Conservation (phyloP, 2,329 filamentous ascomycete species). For the Talaromyces sp. region DNA sequence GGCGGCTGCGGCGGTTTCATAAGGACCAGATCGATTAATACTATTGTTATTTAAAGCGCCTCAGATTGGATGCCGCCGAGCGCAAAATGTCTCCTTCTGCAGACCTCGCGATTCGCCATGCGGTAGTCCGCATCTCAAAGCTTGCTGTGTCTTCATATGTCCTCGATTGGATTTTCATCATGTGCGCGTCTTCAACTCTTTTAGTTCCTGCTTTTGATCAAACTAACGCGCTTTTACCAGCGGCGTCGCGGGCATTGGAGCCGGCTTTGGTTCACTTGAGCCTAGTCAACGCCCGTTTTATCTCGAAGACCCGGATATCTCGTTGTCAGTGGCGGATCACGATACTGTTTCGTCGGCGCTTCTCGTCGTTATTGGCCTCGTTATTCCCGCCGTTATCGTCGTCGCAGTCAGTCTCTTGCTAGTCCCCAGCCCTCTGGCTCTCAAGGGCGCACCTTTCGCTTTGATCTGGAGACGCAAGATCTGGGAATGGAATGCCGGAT, state of each 20-base stretch:
- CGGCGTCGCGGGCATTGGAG: constrained; percentile 54
- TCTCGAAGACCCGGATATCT: constrained; percentile 68
- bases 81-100: not conserved
- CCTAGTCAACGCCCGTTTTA: constrained; percentile 68
- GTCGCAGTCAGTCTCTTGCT: constrained; percentile 61
- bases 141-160: constrained; percentile 60
- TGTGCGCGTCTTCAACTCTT: constrained; percentile 37
- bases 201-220: constrained; percentile 13
- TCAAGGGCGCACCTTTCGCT: constrained; percentile 54
- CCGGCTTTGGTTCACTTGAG: constrained; percentile 51
- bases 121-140: constrained; percentile 31
- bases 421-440: constrained; percentile 66
- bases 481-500: constrained; percentile 84
- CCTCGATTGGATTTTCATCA: constrained; percentile 64
- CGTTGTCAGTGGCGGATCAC: constrained; percentile 63
- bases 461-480: constrained; percentile 74
- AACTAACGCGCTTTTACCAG: constrained; percentile 27
- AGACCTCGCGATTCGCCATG: not conserved
- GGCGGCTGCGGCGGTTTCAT: not conserved
- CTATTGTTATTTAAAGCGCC: not conserved
- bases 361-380: constrained; percentile 57
- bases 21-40: not conserved
- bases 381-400: constrained; percentile 63
- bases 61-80: not conserved
- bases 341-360: constrained; percentile 67